These are phyloP conservation scores for Jasminum sambac DNA, from an alignment of 257 asterid species.

Conservation along the genomic window DNA sequence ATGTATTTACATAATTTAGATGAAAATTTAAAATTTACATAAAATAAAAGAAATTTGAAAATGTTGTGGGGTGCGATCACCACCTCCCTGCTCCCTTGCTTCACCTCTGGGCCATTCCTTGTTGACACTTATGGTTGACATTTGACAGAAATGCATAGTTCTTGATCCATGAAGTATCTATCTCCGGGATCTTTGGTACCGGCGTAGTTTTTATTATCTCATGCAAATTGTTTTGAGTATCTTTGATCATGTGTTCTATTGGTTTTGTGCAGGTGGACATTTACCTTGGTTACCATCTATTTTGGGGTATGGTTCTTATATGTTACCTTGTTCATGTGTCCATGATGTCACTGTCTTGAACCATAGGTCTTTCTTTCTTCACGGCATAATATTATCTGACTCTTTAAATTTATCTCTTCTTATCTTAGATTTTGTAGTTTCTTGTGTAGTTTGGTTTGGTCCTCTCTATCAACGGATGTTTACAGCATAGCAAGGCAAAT, in stretches of 20 bases:
- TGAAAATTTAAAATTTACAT: no score
- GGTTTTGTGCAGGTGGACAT: constrained; percentile 77
- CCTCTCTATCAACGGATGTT: constrained; percentile 77
- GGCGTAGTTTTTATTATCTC: background rate
- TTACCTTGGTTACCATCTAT: constrained; percentile 75
- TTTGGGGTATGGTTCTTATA: constrained; percentile 66
- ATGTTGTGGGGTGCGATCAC: no score
- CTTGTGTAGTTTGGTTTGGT: constrained; percentile 66
- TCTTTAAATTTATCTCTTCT: constrained; percentile 15
- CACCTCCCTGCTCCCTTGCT: no score
- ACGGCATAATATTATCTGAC: constrained; percentile 15
- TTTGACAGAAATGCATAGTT: background rate
- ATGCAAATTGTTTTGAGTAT: constrained; percentile 16
- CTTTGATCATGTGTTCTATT: constrained; percentile 17
- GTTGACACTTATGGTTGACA: background rate
- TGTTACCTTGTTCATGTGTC: constrained; percentile 21
- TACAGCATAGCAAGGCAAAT: constrained; percentile 25
- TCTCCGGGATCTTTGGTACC: background rate
- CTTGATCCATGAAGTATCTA: constrained; percentile 8
- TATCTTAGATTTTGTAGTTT: constrained; percentile 29
- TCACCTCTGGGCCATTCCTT: background rate
- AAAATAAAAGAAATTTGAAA: no score
- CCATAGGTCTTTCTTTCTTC: constrained; percentile 13
- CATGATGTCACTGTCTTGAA: constrained; percentile 4
- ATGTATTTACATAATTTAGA: no score